These are phyloP conservation scores for Pseudogymnoascus sp. DNA, from an alignment of 2,329 filamentous ascomycete species.

Conservation along the genomic window DNA sequence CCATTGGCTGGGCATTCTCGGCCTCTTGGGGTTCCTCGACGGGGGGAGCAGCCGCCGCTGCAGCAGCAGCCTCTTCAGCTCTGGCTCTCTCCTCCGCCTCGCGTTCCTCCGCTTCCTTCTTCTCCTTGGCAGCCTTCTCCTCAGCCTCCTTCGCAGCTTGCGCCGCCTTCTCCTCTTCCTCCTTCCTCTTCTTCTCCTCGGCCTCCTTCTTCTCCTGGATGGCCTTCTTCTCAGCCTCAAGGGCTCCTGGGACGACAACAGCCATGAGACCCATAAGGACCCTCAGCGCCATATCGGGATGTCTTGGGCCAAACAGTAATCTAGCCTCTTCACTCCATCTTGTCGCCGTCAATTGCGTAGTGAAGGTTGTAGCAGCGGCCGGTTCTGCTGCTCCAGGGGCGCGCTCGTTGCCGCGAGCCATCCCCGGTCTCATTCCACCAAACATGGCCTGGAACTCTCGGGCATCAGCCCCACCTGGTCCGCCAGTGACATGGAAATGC, in stretches of 20 bases:
- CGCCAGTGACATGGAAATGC: conserved; percentile 51
- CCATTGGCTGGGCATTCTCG: conserved; percentile 50
- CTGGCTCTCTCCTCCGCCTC: conserved; percentile 63
- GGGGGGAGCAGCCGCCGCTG: conserved; percentile 42
- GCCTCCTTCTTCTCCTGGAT: conserved; percentile 49
- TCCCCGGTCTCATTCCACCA: conserved; percentile 18
- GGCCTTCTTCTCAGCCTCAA: conserved; percentile 68
- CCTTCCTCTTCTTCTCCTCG: conserved; percentile 53
- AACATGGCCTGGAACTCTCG: conserved; percentile 43
- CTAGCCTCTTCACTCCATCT: conserved; percentile 88
- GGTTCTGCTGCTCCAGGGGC: conserved; percentile 25
- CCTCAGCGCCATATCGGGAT: conserved; percentile 60
- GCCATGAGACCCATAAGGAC: conserved; percentile 63
- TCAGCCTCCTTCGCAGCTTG: conserved; percentile 67
- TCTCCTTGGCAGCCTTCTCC: conserved; percentile 57
- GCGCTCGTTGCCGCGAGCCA: conserved; percentile 16
- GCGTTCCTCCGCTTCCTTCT: conserved; percentile 62
- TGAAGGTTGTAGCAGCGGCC: conserved; percentile 42
- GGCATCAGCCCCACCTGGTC: conserved; percentile 39
- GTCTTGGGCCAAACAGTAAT: conserved; percentile 67
- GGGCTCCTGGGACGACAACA: conserved; percentile 71
- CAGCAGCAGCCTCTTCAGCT: conserved; percentile 45
- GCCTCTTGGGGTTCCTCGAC: conserved; percentile 27
- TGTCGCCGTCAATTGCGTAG: conserved; percentile 58
- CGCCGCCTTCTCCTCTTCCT: conserved; percentile 57